Evolutionary conservation across 2,329 filamentous ascomycete species (phyloP).

Genomic region (Tolypocladium ovalisporum): DNA sequence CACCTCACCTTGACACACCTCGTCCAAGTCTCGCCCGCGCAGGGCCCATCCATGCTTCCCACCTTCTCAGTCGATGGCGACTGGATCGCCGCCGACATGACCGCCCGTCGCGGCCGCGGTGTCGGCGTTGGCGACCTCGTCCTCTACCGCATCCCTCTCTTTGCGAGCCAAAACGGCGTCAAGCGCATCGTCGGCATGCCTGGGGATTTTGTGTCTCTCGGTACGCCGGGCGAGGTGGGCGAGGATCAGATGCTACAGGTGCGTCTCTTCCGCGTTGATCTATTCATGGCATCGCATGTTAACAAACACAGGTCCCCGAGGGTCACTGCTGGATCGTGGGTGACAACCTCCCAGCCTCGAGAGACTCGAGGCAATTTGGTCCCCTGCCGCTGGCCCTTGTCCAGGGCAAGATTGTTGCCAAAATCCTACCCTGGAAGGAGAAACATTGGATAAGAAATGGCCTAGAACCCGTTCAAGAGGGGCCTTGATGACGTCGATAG

Average conservation of each 20-base stretch:
- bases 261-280: slow-evolving; percentile 2
- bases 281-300: not conserved
- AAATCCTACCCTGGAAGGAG: slow-evolving; percentile 40
- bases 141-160: slow-evolving; percentile 63
- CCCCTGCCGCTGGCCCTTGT: slow-evolving; percentile 79
- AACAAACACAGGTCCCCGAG: slow-evolving; percentile 57
- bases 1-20: slow-evolving; percentile 45
- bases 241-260: slow-evolving; percentile 56
- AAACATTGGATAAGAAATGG: slow-evolving; percentile 38
- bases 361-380: slow-evolving; percentile 80
- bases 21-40: slow-evolving; percentile 46
- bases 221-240: slow-evolving; percentile 42
- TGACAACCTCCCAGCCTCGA: slow-evolving; percentile 74
- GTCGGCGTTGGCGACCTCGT: slow-evolving; percentile 74
- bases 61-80: slow-evolving; percentile 62
- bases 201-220: slow-evolving; percentile 62
- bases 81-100: slow-evolving; percentile 55
- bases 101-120: slow-evolving; percentile 56
- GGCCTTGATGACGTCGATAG: not conserved
- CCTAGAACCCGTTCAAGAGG: slow-evolving; percentile 19
- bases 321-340: slow-evolving; percentile 89
- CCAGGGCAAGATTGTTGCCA: slow-evolving; percentile 68
- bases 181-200: slow-evolving; percentile 74
- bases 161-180: slow-evolving; percentile 48
- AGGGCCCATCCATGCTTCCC: slow-evolving; percentile 81